Conservation (phyloP, 139 green algal genomes). For the Tetradesmus lagerheimii region DNA sequence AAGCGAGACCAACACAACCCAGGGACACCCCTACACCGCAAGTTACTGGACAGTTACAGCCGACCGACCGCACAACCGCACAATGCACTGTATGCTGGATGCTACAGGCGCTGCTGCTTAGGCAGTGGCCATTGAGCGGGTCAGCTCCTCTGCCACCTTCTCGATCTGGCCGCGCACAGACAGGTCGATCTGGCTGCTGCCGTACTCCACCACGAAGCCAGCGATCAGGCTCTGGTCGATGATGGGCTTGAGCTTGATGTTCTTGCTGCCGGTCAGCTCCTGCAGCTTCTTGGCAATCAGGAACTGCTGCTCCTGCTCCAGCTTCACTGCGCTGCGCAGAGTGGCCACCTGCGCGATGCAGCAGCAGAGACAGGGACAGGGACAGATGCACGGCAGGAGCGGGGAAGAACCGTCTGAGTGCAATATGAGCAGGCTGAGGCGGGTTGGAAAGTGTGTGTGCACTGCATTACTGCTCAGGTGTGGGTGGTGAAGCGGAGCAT, state of each 20-base stretch:
- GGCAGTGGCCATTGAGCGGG: conserved; percentile 36
- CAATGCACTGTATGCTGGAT: neutral
- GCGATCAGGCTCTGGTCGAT: conserved; percentile 95
- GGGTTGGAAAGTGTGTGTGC: too few species aligned
- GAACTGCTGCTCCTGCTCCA: conserved; percentile 99
- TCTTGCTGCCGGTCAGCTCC: conserved; percentile 98
- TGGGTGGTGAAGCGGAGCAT: too few species aligned
- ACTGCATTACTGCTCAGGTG: too few species aligned
- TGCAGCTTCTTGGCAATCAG: conserved; percentile 99
- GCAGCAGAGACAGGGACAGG: neutral
- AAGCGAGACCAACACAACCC: neutral
- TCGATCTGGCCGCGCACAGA: conserved; percentile 79
- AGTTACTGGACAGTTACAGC: neutral
- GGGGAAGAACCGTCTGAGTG: too few species aligned
- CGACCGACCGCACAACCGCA: neutral
- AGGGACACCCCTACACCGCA: neutral
- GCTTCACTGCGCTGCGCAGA: conserved; percentile 94
- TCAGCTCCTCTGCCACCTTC: conserved; percentile 49
- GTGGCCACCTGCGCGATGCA: conserved; percentile 84
- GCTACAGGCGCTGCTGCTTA: neutral
- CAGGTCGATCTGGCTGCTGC: conserved; percentile 96
- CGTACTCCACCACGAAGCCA: conserved; percentile 97
- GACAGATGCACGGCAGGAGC: too few species aligned
- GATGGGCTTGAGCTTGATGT: conserved; percentile 99
- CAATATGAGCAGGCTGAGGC: too few species aligned